Conservation (phyloP, 768 basidiomycete species). For the Agrocybe pediades region DNA sequence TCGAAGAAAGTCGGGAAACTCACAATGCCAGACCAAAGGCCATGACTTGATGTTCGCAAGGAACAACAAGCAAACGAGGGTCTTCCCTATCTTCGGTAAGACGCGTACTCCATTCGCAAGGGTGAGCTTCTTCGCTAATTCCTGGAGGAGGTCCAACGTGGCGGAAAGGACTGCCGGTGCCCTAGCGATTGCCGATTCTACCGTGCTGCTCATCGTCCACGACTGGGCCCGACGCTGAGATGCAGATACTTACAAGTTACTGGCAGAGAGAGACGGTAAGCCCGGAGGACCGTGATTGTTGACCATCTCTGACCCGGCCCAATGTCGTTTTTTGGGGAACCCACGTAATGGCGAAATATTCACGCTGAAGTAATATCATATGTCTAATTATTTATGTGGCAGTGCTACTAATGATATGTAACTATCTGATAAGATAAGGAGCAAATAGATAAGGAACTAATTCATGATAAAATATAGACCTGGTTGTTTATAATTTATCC, state of each 20-base stretch:
- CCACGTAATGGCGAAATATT: neutral
- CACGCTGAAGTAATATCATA: neutral
- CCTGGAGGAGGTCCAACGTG: constrained; percentile 1
- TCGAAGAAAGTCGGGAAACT: constrained; percentile 27
- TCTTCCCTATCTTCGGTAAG: constrained; percentile 35
- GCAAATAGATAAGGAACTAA: neutral
- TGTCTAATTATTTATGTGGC: neutral
- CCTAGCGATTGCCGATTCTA: neutral
- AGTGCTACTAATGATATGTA: neutral
- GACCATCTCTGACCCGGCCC: neutral
- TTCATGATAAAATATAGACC: neutral
- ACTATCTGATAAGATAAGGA: no score
- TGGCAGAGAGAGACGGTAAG: no score
- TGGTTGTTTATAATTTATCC: no score
- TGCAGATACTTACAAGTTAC: no score
- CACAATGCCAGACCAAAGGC: constrained; percentile 72
- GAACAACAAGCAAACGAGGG: constrained; percentile 46
- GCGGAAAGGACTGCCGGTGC: neutral
- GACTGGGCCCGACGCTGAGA: no score
- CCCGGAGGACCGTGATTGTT: neutral
- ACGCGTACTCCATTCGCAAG: constrained; percentile 9
- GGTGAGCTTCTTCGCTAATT: constrained; percentile 2
- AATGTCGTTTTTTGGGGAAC: neutral
- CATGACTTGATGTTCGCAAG: constrained; percentile 62
- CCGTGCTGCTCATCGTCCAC: neutral